These are phyloP conservation scores for Lathyrus oleraceus DNA, from an alignment of 306 rosid species.

Conservation along the genomic window DNA sequence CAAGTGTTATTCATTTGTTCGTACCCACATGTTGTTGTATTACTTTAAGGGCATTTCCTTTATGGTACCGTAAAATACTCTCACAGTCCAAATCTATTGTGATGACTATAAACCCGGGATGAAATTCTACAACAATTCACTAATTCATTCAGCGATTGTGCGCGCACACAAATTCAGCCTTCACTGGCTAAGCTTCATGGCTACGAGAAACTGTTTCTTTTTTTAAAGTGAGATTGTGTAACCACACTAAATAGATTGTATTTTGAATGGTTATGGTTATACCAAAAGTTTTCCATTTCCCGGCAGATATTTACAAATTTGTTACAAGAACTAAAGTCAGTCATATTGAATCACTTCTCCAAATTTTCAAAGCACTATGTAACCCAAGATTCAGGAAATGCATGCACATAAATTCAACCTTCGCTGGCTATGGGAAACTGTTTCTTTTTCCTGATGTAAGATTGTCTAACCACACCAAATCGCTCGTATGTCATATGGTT, in stretches of 20 bases:
- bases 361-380: neutral
- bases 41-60: slow-evolving; percentile 8
- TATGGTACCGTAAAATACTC: neutral
- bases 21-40: neutral
- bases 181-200: neutral
- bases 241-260: neutral
- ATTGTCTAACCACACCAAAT: too few relatives aligned
- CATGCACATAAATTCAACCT: too few relatives aligned
- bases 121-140: neutral
- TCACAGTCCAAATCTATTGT: neutral
- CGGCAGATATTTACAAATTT: slow-evolving; percentile 6
- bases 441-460: too few relatives aligned
- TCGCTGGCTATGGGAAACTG: too few relatives aligned
- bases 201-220: neutral
- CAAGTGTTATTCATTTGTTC: neutral
- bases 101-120: neutral
- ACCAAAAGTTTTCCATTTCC: neutral
- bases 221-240: neutral
- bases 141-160: neutral
- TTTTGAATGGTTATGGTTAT: slow-evolving; percentile 14
- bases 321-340: slow-evolving; percentile 2
- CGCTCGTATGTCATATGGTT: too few relatives aligned
- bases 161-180: neutral
- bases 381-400: neutral
- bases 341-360: slow-evolving; percentile 3